phyloP scores from a whole-genome alignment of 2,329 filamentous ascomycete species.

The Botryosphaeria dothidea region DNA sequence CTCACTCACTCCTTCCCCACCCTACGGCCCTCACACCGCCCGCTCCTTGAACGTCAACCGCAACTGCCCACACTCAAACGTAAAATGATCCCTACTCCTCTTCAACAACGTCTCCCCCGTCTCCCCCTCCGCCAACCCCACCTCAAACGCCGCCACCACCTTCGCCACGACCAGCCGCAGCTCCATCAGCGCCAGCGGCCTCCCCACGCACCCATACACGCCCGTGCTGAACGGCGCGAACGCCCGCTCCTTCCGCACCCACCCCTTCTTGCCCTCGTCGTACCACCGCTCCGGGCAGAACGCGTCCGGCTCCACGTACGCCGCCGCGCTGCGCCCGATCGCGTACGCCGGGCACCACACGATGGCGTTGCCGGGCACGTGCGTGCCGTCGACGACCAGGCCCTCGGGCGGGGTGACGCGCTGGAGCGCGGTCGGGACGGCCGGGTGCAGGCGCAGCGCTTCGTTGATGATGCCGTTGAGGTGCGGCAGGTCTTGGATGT shows the following conservation, averaged over 20 bases:
- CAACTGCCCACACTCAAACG: conserved; percentile 7
- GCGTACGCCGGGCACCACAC: conserved; percentile 24
- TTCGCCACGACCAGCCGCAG: conserved; percentile 58
- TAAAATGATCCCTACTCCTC: conserved; percentile 12
- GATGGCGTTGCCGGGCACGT: conserved; percentile 33
- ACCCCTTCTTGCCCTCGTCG: conserved; percentile 22
- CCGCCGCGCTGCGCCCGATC: conserved; percentile 20
- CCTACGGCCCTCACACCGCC: no score
- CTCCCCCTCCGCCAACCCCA: conserved; percentile 31
- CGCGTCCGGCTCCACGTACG: neutral
- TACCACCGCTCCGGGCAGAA: conserved; percentile 16
- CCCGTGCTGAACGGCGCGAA: conserved; percentile 5
- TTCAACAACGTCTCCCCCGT: neutral
- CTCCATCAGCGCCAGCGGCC: conserved; percentile 16
- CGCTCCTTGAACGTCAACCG: conserved; percentile 10
- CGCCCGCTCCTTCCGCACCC: conserved; percentile 28
- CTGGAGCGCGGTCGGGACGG: conserved; percentile 39
- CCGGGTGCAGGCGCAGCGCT: conserved; percentile 43
- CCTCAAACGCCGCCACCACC: conserved; percentile 62
- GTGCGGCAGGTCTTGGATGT: conserved; percentile 26
- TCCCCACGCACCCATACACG: neutral
- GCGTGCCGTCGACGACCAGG: conserved; percentile 34
- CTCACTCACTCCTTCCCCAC: neutral
- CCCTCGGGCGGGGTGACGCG: conserved; percentile 42
- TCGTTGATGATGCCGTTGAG: conserved; percentile 47